These are phyloP conservation scores for Stellera chamaejasme DNA, from an alignment of 345 rosid species.

Conservation along the genomic window DNA sequence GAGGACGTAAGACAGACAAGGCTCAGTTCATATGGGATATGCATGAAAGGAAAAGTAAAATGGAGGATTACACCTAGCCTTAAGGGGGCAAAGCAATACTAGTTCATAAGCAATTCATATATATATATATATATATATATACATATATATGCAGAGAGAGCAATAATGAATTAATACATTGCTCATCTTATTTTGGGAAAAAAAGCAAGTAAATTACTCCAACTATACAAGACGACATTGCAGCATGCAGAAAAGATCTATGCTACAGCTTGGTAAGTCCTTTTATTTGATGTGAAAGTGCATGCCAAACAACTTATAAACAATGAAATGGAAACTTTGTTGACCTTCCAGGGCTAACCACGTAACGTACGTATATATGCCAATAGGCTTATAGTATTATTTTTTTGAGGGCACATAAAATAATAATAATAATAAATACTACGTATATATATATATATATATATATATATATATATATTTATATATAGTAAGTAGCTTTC, in stretches of 20 bases:
- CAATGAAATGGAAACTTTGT: conserved; percentile 19
- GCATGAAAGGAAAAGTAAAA: conserved; percentile 6
- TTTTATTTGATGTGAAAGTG: conserved; percentile 23
- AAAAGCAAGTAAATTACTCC: no score
- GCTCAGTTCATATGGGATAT: conserved; percentile 23
- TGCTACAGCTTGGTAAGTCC: background rate
- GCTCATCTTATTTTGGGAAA: no score
- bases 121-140: no score
- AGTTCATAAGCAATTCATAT: conserved; percentile 1
- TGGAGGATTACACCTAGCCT: background rate
- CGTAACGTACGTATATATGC: no score
- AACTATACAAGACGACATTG: no score
- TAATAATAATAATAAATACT: no score
- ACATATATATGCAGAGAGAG: conserved; percentile 4
- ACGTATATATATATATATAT: no score
- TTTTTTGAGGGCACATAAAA: no score
- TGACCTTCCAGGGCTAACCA: conserved; percentile 7
- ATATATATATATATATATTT: no score
- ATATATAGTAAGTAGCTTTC: no score
- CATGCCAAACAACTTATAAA: conserved; percentile 2
- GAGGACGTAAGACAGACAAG: conserved; percentile 16
- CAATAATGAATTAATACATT: background rate
- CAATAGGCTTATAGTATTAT: no score
- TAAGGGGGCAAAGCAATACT: conserved; percentile 3
- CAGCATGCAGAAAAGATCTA: no score